A percentile compares a stretch with the other conserved stretches of the same genome.
Conservation (phyloP, 371 early-diverging fungal genomes). For the Mortierella sp. region DNA sequence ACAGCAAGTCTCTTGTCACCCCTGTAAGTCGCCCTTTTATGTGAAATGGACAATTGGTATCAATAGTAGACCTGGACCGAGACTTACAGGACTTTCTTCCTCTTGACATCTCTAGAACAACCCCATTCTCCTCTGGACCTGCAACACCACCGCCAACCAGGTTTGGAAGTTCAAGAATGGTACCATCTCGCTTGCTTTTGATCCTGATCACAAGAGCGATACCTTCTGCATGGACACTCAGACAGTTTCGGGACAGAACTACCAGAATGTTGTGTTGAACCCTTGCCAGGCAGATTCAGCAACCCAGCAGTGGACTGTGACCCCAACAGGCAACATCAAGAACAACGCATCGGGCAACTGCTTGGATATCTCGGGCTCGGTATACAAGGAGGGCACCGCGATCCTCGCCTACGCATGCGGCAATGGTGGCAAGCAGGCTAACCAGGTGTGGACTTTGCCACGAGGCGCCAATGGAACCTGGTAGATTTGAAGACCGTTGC, state of each 20-base stretch:
- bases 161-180: conserved; percentile 54
- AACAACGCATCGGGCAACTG: conserved; percentile 32
- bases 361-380: conserved; percentile 21
- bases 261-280: conserved; percentile 30
- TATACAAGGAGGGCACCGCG: conserved; percentile 26
- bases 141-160: conserved; percentile 34
- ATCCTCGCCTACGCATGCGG: conserved; percentile 31
- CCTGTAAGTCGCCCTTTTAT: conserved; percentile 24
- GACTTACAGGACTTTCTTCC: background rate
- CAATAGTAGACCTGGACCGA: background rate
- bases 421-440: conserved; percentile 28
- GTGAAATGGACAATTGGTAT: background rate
- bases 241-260: conserved; percentile 1
- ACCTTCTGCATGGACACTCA: conserved; percentile 39
- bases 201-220: conserved; percentile 24
- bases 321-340: conserved; percentile 35
- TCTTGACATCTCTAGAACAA: conserved; percentile 19
- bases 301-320: conserved; percentile 45
- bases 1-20: conserved; percentile 8
- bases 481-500: conserved; percentile 9
- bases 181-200: conserved; percentile 41
- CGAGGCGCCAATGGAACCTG: conserved; percentile 43
- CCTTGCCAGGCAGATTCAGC: conserved; percentile 22
- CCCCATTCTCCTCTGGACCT: conserved; percentile 31
- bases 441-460: conserved; percentile 48